Percentiles rank a stretch among this genome's conserved stretches.
phyloP scores from a whole-genome alignment of 179 eudicot species.

The Beta lomatogona region DNA sequence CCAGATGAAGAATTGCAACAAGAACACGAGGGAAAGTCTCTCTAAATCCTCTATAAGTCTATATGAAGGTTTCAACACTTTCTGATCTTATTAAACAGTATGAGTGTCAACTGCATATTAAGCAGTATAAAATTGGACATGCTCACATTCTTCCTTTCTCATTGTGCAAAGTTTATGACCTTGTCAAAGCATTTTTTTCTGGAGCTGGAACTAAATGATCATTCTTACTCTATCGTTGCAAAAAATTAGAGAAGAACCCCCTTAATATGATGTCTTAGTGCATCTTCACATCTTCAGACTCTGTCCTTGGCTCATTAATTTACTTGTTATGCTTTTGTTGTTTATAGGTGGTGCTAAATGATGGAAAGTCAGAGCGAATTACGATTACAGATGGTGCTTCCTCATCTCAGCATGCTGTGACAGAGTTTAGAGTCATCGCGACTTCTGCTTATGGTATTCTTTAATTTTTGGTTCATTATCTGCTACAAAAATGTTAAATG shows the following conservation, averaged over 20 bases:
- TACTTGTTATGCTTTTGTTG: slow-evolving; percentile 14
- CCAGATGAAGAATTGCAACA: too few species aligned
- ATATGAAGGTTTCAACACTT: too few species aligned
- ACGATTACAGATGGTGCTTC: slow-evolving; percentile 47
- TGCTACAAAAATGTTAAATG: neutral
- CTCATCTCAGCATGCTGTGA: slow-evolving; percentile 79
- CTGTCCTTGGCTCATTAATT: neutral
- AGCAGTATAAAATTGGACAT: neutral
- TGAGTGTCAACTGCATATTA: neutral
- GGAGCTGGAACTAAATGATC: neutral
- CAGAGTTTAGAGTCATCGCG: slow-evolving; percentile 77
- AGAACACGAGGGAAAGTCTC: too few species aligned
- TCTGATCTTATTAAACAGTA: too few species aligned
- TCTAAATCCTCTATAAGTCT: too few species aligned
- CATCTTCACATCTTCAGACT: neutral
- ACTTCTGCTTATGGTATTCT: slow-evolving; percentile 55
- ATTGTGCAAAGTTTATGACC: neutral
- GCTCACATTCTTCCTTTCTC: neutral
- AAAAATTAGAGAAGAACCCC: neutral
- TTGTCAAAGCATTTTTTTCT: neutral
- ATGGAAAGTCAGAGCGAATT: slow-evolving; percentile 88
- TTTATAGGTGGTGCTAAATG: slow-evolving; percentile 64
- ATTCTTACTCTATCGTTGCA: neutral
- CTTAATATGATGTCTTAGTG: neutral
- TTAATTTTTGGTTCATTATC: neutral